Percentiles rank a stretch among this genome's conserved stretches.
phyloP scores from a whole-genome alignment of 1,284 basidiomycete genomes.

The Trichosporon sp. region DNA sequence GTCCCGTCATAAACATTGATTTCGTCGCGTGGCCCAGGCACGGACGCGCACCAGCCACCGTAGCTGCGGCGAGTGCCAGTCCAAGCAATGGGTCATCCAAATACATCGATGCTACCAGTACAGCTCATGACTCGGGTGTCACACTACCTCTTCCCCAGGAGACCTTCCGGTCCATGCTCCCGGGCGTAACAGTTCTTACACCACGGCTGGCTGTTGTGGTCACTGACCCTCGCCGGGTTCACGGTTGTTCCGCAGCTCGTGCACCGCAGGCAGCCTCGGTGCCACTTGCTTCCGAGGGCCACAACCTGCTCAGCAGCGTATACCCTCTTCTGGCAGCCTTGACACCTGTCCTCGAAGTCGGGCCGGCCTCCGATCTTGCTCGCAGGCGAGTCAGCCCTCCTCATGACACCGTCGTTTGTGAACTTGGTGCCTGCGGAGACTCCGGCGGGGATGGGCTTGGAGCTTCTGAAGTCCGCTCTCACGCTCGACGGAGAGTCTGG shows the following conservation, averaged over 20 bases:
- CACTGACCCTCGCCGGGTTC: constrained; percentile 54
- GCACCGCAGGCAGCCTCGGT: constrained; percentile 44
- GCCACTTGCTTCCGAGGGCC: constrained; percentile 34
- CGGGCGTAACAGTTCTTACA: constrained; percentile 48
- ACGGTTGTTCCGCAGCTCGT: constrained; percentile 37
- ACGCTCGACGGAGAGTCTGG: background rate
- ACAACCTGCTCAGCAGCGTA: constrained; percentile 48
- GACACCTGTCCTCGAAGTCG: constrained; percentile 36
- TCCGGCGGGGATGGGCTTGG: constrained; percentile 21
- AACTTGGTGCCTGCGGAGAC: background rate
- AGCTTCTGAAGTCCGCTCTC: constrained; percentile 1
- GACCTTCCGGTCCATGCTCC: constrained; percentile 42
- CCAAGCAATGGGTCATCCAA: background rate
- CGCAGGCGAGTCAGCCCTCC: constrained; percentile 14
- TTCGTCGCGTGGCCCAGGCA: background rate
- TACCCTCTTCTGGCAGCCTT: constrained; percentile 46
- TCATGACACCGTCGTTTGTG: constrained; percentile 7
- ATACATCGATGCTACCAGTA: background rate
- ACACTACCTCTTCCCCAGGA: constrained; percentile 34
- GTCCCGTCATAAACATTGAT: constrained; percentile 5
- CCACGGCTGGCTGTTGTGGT: constrained; percentile 53
- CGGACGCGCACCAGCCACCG: background rate
- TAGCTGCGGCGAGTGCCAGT: background rate
- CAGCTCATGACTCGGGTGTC: background rate
- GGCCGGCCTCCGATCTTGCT: constrained; percentile 40